Evolutionary conservation across 1,284 basidiomycete species (phyloP).

Genomic region (Violaceomyces palustris): DNA sequence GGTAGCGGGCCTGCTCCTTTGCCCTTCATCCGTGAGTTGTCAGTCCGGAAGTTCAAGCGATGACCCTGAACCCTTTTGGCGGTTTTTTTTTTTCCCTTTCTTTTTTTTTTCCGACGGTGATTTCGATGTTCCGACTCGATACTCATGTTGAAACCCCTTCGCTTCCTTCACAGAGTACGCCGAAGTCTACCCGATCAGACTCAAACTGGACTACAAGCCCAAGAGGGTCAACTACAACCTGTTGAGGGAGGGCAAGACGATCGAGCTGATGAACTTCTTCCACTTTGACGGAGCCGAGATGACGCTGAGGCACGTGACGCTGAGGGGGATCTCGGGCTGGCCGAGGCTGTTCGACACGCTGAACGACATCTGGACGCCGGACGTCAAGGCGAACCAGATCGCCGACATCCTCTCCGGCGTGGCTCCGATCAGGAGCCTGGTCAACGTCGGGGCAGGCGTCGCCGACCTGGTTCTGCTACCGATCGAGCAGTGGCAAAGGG

Average conservation of each 20-base stretch:
- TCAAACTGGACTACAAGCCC: constrained; percentile 97
- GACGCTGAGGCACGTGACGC: constrained; percentile 85
- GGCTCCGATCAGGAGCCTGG: constrained; percentile 77
- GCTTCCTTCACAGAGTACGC: constrained; percentile 67
- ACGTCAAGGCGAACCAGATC: constrained; percentile 96
- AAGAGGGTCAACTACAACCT: constrained; percentile 89
- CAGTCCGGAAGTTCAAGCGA: background rate
- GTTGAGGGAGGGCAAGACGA: constrained; percentile 74
- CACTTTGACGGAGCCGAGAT: constrained; percentile 98
- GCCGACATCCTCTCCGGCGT: constrained; percentile 97
- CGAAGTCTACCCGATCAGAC: constrained; percentile 72
- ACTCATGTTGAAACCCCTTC: background rate
- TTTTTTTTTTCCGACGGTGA: background rate
- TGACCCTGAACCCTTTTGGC: background rate
- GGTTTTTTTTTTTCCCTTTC: background rate
- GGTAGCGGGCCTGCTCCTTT: too few relatives aligned
- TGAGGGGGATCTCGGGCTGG: constrained; percentile 86
- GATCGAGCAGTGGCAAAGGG: constrained; percentile 94
- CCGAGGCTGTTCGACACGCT: constrained; percentile 78
- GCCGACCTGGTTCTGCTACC: constrained; percentile 92
- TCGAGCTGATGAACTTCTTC: constrained; percentile 99
- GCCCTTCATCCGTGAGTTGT: constrained; percentile 54
- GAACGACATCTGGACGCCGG: constrained; percentile 97
- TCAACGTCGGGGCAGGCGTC: constrained; percentile 92
- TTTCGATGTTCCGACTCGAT: background rate